phyloP scores from a whole-genome alignment of 2,329 filamentous ascomycete genomes.

The Aspergillus sojae region DNA sequence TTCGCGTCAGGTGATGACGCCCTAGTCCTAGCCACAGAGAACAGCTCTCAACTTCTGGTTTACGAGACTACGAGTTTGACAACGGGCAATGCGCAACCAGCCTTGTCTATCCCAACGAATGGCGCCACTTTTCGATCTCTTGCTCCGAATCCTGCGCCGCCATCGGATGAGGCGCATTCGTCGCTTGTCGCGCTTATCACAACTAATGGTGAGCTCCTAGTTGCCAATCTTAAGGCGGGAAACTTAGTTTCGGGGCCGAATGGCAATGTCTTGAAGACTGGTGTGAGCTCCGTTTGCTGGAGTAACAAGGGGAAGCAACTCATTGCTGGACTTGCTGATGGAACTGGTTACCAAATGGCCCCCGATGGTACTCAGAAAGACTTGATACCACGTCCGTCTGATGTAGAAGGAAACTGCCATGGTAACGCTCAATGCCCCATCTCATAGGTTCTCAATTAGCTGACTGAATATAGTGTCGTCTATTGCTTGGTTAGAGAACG shows the following conservation, averaged over 20 bases:
- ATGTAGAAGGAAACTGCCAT: slow-evolving; percentile 64
- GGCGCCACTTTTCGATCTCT: slow-evolving; percentile 72
- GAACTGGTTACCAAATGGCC: slow-evolving; percentile 79
- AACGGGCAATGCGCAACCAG: slow-evolving; percentile 66
- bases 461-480: slow-evolving; percentile 63
- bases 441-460: background rate
- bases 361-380: slow-evolving; percentile 77
- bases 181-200: slow-evolving; percentile 81
- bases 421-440: slow-evolving; percentile 53
- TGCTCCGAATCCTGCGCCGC: slow-evolving; percentile 74
- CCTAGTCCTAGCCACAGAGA: slow-evolving; percentile 79
- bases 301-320: slow-evolving; percentile 92
- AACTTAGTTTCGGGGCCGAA: slow-evolving; percentile 60
- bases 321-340: slow-evolving; percentile 80
- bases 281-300: slow-evolving; percentile 86
- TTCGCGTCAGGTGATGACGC: slow-evolving; percentile 90
- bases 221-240: slow-evolving; percentile 76
- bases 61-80: slow-evolving; percentile 74
- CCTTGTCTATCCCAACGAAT: slow-evolving; percentile 77
- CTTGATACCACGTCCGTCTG: slow-evolving; percentile 75
- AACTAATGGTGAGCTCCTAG: slow-evolving; percentile 74
- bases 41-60: slow-evolving; percentile 77
- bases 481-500: slow-evolving; percentile 84
- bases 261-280: slow-evolving; percentile 68
- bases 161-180: slow-evolving; percentile 51